A percentile compares a stretch with the other conserved stretches of the same genome.
Evolutionary conservation across 768 basidiomycete species (phyloP).

Genomic region (Tephrocybe rancida): DNA sequence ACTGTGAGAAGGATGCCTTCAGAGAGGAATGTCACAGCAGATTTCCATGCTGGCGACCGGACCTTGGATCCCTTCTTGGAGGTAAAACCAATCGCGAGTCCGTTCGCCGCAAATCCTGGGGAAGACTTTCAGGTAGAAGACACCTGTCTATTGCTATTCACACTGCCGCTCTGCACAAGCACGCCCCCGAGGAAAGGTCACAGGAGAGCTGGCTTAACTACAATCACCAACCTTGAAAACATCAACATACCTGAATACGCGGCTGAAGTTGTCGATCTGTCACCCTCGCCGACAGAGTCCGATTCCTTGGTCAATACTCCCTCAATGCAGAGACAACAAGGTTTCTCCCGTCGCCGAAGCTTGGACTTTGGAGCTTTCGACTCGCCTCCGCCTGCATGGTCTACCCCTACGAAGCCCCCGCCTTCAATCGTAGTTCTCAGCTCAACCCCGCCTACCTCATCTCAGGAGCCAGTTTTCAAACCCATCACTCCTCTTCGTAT

Average conservation of each 20-base stretch:
- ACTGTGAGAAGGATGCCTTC: background rate
- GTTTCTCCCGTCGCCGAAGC: constrained; percentile 11
- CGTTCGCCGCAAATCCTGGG: background rate
- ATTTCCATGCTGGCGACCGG: background rate
- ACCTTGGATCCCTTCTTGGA: constrained; percentile 12
- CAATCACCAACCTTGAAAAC: constrained; percentile 13
- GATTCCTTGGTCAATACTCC: constrained; percentile 11
- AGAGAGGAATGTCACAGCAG: background rate
- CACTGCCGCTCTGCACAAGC: constrained; percentile 13
- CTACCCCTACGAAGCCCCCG: background rate
- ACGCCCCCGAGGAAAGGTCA: constrained; percentile 14
- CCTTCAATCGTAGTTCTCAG: constrained; percentile 4
- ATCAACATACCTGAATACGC: background rate
- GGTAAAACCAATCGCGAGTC: background rate
- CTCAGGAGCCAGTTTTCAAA: constrained; percentile 1
- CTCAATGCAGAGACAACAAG: constrained; percentile 4
- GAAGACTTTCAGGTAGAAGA: background rate
- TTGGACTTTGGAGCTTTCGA: constrained; percentile 11
- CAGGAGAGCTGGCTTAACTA: constrained; percentile 13
- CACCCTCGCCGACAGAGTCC: background rate
- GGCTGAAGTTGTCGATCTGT: background rate
- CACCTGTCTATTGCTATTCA: background rate
- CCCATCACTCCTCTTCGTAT: constrained; percentile 19
- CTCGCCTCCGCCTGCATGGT: constrained; percentile 5
- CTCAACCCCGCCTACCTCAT: constrained; percentile 2